phyloP scores from a whole-genome alignment of 805 yeast species.

The Ogataea pignaliae region DNA sequence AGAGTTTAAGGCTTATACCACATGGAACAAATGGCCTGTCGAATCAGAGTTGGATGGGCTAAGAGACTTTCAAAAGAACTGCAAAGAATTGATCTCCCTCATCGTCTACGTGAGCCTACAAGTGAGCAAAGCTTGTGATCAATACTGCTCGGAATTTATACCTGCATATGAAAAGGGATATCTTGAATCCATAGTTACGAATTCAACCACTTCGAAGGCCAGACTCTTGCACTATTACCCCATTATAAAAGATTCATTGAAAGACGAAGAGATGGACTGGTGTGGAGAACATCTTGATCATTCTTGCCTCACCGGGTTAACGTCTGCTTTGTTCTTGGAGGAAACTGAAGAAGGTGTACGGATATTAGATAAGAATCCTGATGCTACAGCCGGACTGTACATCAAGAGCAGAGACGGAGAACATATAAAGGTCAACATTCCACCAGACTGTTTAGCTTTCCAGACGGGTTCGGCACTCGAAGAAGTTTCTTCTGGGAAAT shows the following conservation, averaged over 20 bases:
- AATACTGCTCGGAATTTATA: slow-evolving; percentile 31
- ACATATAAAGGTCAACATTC: slow-evolving; percentile 48
- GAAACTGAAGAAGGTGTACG: slow-evolving; percentile 25
- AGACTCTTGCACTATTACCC: slow-evolving; percentile 54
- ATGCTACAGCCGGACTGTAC: slow-evolving; percentile 45
- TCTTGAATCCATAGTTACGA: slow-evolving; percentile 40
- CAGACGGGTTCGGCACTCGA: slow-evolving; percentile 58
- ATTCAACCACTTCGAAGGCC: slow-evolving; percentile 54
- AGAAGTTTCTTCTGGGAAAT: slow-evolving; percentile 42
- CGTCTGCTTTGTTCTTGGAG: slow-evolving; percentile 48
- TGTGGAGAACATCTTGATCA: slow-evolving; percentile 63
- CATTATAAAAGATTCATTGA: slow-evolving; percentile 5
- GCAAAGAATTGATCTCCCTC: slow-evolving; percentile 37
- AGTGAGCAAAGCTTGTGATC: slow-evolving; percentile 54
- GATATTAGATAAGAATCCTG: slow-evolving; percentile 34
- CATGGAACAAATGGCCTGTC: slow-evolving; percentile 51
- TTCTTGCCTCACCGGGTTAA: slow-evolving; percentile 54
- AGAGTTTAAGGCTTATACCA: slow-evolving; percentile 40
- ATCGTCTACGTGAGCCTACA: slow-evolving; percentile 44
- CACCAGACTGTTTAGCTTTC: slow-evolving; percentile 52
- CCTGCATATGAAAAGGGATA: slow-evolving; percentile 32
- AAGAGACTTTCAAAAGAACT: slow-evolving; percentile 32
- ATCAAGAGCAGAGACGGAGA: slow-evolving; percentile 42
- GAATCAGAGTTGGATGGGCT: slow-evolving; percentile 24
- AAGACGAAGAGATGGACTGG: slow-evolving; percentile 38